Base-by-base conservation (phyloP, 1,284 basidiomycete species). In the Ustilago curta region DNA sequence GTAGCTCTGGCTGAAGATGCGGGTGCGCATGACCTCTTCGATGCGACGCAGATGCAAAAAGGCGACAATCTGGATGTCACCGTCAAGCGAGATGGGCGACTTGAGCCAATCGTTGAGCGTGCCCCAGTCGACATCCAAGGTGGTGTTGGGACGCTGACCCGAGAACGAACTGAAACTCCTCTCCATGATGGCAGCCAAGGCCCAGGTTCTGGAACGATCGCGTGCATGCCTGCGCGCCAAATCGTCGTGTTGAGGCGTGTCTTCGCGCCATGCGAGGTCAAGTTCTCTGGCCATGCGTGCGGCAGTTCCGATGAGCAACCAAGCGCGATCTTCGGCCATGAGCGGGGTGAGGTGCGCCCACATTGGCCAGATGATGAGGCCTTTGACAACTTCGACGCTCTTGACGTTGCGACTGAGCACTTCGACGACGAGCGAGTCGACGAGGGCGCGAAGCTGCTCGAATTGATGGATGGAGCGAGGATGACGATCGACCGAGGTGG, bases 401-500 rank as follows among this genome's bases (percentile, higher is more conserved):
- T 74, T 74, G 59, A 74, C 66, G 62, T 74, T 74, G 55, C 71
- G 71, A 35, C 66, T 74, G 47, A 74, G 71, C 19, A 74, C 55
- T 31, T 74, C 71, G 40, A 74, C 71, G 25, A 74, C 59, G 31
- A 74, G 71, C 43, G 71, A 74, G 25, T 74, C 71, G 21, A 74
- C 71, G 19, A 74, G 59, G 5, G 59, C 51, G 14, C 71, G 66
- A 23, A 74, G 66, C 32, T 53, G 71, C 48, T 65, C 45, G 42
- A 74, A 74, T 25, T 74, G 71, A 52, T 65, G 59, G 14, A 69
- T 54, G 43, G 71, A 57, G 45, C 71, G 71, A 3, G 66, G 64
- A 31, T 37, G 69, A 48, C 59, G 71, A 44, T 74, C 71, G 37
- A 74, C 49, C 29, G 71, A 74, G 12, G 71, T 55, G 32, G 66